Conservation (phyloP, 1,284 basidiomycete species). For the Rhodotorula sp. region DNA sequence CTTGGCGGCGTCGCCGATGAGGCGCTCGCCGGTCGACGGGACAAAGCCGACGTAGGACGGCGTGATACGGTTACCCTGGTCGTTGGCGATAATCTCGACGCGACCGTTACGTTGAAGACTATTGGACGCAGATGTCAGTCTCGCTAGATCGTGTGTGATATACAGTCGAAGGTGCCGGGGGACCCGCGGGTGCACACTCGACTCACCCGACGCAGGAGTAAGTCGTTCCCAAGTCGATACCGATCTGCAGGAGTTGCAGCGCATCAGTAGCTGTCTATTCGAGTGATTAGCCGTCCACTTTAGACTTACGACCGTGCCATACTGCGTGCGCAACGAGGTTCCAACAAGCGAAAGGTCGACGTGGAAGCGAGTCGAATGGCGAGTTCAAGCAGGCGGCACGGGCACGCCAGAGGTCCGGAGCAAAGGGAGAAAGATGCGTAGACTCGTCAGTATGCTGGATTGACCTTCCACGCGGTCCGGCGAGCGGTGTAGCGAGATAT, state of each 20-base stretch:
- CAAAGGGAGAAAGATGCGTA: neutral
- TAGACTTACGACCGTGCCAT: conserved; percentile 29
- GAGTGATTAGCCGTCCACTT: neutral
- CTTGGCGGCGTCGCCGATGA: conserved; percentile 64
- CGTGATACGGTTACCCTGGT: conserved; percentile 95
- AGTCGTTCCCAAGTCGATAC: conserved; percentile 61
- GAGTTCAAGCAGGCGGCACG: neutral
- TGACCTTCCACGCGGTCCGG: neutral
- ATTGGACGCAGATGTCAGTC: neutral
- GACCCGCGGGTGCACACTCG: neutral
- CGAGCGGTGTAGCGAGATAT: too few species aligned
- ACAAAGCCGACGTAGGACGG: conserved; percentile 81
- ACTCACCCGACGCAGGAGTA: conserved; percentile 58
- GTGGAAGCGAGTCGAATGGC: conserved; percentile 1
- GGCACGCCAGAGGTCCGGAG: neutral
- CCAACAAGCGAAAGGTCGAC: conserved; percentile 2
- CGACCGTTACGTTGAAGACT: conserved; percentile 89
- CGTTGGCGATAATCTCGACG: conserved; percentile 87
- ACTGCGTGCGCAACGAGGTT: neutral
- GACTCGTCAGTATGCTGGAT: conserved; percentile 3
- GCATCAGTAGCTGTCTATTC: neutral
- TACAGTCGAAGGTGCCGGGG: neutral
- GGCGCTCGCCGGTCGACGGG: conserved; percentile 73
- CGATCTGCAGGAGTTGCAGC: conserved; percentile 40
- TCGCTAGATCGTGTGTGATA: neutral